phyloP scores from a whole-genome alignment of 805 yeast genomes.

The Ogataea henricii region DNA sequence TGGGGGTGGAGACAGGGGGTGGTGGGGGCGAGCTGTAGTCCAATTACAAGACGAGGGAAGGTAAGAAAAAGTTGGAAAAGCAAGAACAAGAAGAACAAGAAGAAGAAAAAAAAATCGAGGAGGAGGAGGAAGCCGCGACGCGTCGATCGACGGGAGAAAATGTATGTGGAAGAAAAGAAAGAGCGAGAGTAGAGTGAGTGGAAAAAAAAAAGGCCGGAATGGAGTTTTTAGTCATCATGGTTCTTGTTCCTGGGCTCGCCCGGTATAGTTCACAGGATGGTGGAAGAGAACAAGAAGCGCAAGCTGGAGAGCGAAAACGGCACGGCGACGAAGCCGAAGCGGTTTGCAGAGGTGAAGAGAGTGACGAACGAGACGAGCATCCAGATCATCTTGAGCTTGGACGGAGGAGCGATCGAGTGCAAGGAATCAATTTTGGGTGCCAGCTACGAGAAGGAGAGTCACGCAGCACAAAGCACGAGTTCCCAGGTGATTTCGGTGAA shows the following conservation, averaged over 20 bases:
- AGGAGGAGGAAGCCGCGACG: not conserved
- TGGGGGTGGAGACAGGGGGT: not conserved
- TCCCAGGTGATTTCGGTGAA: slow-evolving; percentile 77
- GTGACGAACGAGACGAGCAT: slow-evolving; percentile 93
- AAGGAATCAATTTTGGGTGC: slow-evolving; percentile 56
- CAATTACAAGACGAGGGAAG: not conserved
- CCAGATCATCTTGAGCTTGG: slow-evolving; percentile 78
- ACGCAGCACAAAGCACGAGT: slow-evolving; percentile 69
- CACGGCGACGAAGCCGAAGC: slow-evolving; percentile 12
- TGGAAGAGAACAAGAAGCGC: slow-evolving; percentile 20
- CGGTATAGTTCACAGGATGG: no score
- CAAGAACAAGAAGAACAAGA: no score
- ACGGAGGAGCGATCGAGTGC: slow-evolving; percentile 78
- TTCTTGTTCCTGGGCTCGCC: no score
- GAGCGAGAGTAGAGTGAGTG: not conserved
- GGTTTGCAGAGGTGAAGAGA: slow-evolving; percentile 56
- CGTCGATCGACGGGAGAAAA: slow-evolving; percentile 1
- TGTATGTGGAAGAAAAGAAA: not conserved
- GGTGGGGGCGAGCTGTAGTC: not conserved
- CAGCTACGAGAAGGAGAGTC: slow-evolving; percentile 33
- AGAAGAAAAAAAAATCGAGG: no score
- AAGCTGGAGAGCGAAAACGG: slow-evolving; percentile 20
- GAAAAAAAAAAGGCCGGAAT: no score
- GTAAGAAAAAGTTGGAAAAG: no score
- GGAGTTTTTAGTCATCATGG: no score